Evolutionary conservation across 257 asterid species (phyloP).

Genomic region (Solanum bulbocastanum): DNA sequence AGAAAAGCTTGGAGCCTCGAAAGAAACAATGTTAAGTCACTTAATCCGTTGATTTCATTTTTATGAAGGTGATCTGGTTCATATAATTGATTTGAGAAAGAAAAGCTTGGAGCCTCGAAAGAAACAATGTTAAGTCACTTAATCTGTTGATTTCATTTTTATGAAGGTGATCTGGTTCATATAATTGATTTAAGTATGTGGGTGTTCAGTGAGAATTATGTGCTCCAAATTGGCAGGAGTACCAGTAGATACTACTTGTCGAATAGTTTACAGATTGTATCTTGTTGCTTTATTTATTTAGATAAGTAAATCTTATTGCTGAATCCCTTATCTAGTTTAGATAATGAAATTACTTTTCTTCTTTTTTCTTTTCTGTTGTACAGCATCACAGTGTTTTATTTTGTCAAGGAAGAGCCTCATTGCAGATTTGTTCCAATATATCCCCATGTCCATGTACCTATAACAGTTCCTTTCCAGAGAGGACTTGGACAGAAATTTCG

Average conservation of each 20-base stretch:
- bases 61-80: neutral
- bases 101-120: neutral
- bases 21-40: neutral
- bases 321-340: neutral
- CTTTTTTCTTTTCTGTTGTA: constrained; percentile 9
- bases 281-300: neutral
- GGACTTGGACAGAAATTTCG: constrained; percentile 61
- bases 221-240: neutral
- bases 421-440: constrained; percentile 28
- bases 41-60: neutral
- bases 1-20: neutral
- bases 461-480: constrained; percentile 51
- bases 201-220: neutral
- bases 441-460: constrained; percentile 21
- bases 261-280: neutral
- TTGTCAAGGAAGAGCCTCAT: constrained; percentile 54
- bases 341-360: constrained; percentile 6
- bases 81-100: neutral
- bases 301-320: neutral
- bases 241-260: neutral
- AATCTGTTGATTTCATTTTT: neutral
- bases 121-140: neutral
- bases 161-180: neutral
- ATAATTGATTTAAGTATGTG: neutral
- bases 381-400: constrained; percentile 69